Conservation (phyloP, 2,329 filamentous ascomycete genomes). For the Boeremia lycopersici region DNA sequence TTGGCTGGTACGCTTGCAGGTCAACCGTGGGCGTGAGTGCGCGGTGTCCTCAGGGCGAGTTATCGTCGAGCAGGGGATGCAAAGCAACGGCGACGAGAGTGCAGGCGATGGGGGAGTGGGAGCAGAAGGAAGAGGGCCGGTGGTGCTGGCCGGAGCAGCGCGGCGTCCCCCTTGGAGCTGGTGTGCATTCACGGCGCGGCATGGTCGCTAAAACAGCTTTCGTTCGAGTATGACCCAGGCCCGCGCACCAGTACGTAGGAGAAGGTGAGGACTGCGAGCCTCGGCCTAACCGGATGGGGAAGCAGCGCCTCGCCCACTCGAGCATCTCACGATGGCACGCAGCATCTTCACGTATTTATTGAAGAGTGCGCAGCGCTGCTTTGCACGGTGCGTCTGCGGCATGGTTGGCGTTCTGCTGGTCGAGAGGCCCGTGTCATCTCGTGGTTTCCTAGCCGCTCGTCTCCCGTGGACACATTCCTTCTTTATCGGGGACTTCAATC, state of each 20-base stretch:
- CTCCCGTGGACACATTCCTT: conserved; percentile 9
- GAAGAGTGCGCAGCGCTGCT: neutral
- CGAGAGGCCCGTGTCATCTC: conserved; percentile 15
- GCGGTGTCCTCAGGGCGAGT: conserved; percentile 1
- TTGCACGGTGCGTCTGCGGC: conserved; percentile 5
- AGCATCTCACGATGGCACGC: neutral
- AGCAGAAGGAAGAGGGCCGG: conserved; percentile 5
- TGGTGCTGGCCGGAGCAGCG: conserved; percentile 10
- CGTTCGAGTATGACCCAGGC: conserved; percentile 4
- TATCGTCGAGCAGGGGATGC: conserved; percentile 14
- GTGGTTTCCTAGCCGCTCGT: conserved; percentile 14
- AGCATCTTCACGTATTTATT: neutral
- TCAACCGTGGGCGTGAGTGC: conserved; percentile 4
- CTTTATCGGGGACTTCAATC: conserved; percentile 7
- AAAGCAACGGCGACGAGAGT: conserved; percentile 4
- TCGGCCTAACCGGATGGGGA: conserved; percentile 6
- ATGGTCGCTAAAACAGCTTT: conserved; percentile 15
- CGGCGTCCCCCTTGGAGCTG: conserved; percentile 15
- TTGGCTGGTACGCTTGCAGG: conserved; percentile 15
- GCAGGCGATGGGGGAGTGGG: conserved; percentile 9
- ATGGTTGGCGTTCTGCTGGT: conserved; percentile 12
- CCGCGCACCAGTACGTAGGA: neutral
- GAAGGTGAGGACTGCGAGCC: conserved; percentile 1
- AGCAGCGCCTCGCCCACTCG: neutral
- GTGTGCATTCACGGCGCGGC: conserved; percentile 10